phyloP scores from a whole-genome alignment of 352 stramenopile species.

The Saprolegnia parasitica region DNA sequence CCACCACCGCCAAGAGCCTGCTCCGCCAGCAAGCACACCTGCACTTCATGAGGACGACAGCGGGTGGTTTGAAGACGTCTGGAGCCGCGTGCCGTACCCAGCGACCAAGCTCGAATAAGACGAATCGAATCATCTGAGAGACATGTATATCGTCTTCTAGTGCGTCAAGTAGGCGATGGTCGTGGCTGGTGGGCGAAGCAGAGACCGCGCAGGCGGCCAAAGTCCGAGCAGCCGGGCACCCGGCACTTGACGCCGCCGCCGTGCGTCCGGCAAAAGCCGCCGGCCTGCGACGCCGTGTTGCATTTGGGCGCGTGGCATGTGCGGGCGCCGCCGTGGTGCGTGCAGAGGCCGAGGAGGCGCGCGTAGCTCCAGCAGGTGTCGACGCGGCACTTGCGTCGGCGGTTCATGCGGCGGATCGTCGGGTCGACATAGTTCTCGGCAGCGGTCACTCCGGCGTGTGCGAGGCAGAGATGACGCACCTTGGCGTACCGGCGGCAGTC shows the following conservation, averaged over 20 bases:
- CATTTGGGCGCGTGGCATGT: constrained; percentile 32
- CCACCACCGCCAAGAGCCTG: neutral
- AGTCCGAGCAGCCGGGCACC: neutral
- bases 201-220: neutral
- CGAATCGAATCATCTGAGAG: no score
- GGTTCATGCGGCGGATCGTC: neutral
- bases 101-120: no score
- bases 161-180: no score
- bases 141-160: no score
- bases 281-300: constrained; percentile 49
- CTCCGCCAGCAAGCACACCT: neutral
- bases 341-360: constrained; percentile 8
- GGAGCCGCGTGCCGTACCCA: neutral
- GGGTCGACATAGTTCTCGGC: neutral
- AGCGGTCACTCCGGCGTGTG: neutral
- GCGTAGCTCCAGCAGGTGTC: constrained; percentile 5
- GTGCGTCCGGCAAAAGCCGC: constrained; percentile 52
- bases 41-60: neutral
- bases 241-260: constrained; percentile 47
- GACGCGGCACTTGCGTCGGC: constrained; percentile 5
- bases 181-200: neutral
- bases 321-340: constrained; percentile 9
- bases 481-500: constrained; percentile 11
- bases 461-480: neutral
- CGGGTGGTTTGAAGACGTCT: neutral